A percentile compares a stretch with the other conserved stretches of the same genome.
Evolutionary conservation across 768 basidiomycete species (phyloP).

Genomic region (Suillus paluster): DNA sequence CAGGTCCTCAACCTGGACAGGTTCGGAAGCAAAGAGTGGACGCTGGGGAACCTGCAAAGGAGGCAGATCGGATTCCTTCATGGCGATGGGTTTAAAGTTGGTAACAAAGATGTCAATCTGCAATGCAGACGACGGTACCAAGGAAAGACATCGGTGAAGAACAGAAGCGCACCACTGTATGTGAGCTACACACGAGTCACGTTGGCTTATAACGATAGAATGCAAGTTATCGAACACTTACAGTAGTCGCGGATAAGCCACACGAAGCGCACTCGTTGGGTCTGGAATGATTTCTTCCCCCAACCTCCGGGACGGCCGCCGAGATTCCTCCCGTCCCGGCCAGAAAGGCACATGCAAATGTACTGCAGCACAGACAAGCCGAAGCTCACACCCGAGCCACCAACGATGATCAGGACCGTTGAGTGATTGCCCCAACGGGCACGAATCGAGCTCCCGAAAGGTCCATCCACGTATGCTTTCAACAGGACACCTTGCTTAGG

Average conservation of each 20-base stretch:
- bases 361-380: conserved; percentile 69
- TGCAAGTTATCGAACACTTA: conserved; percentile 38
- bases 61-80: conserved; percentile 11
- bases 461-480: conserved; percentile 65
- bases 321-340: conserved; percentile 52
- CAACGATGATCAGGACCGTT: conserved; percentile 64
- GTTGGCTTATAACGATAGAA: not conserved
- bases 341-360: conserved; percentile 59
- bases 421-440: conserved; percentile 63
- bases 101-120: conserved; percentile 80
- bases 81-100: conserved; percentile 46
- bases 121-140: conserved; percentile 52
- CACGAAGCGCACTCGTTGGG: conserved; percentile 66
- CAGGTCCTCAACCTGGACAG: conserved; percentile 28
- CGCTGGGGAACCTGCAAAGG: conserved; percentile 18
- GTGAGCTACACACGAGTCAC: conserved; percentile 50
- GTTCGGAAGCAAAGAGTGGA: conserved; percentile 17
- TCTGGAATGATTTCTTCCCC: conserved; percentile 45
- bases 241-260: conserved; percentile 82
- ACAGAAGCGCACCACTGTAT: conserved; percentile 77
- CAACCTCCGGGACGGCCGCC: conserved; percentile 52
- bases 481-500: conserved; percentile 56
- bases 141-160: conserved; percentile 62
- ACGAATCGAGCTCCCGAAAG: conserved; percentile 67
- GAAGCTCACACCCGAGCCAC: conserved; percentile 79